Conservation (phyloP, 1,139 yeast species). For the Saccharomyces hybrid region DNA sequence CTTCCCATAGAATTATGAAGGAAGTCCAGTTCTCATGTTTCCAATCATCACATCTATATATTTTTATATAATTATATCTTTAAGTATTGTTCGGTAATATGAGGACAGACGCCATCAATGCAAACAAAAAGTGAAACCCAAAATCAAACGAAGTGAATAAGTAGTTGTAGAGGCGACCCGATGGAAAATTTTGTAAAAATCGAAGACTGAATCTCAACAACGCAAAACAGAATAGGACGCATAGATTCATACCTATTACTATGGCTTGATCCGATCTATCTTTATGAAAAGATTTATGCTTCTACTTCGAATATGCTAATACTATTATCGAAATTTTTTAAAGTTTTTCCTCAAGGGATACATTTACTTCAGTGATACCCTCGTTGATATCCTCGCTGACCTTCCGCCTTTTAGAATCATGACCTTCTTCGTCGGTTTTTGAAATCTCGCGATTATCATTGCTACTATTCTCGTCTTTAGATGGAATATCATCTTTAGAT, state of each 20-base stretch:
- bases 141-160: neutral
- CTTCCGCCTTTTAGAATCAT: conserved; percentile 3
- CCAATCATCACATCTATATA: neutral
- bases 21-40: neutral
- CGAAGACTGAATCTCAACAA: neutral
- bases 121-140: neutral
- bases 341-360: neutral
- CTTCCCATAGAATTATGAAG: neutral
- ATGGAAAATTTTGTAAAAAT: neutral
- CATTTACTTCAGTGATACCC: neutral
- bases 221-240: neutral
- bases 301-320: neutral
- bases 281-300: neutral
- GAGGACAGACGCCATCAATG: neutral
- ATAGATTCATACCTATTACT: neutral
- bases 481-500: conserved; percentile 12
- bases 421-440: neutral
- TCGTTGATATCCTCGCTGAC: neutral
- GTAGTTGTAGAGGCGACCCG: neutral
- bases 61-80: neutral
- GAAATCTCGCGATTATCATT: conserved; percentile 4
- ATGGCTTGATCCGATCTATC: neutral
- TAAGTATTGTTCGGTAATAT: neutral
- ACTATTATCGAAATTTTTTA: neutral
- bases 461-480: conserved; percentile 2